These are phyloP conservation scores for Penicillium sp. DNA, from an alignment of 2,329 filamentous ascomycete species.

Conservation along the genomic window DNA sequence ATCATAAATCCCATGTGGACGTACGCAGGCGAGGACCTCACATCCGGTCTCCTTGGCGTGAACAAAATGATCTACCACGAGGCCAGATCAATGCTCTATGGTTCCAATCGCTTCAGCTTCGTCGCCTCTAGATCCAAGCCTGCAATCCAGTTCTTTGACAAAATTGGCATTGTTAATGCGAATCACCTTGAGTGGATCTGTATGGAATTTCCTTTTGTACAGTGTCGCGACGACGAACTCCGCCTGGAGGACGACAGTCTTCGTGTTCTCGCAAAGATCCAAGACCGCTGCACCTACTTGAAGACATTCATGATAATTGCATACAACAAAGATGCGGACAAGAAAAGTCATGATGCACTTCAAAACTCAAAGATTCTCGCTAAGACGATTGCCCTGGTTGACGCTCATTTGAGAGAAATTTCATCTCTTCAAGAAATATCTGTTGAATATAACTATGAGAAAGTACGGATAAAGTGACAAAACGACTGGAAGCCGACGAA, in stretches of 20 bases:
- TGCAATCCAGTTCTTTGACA: background rate
- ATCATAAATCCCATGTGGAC: no score
- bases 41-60: background rate
- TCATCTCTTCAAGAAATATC: background rate
- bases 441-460: no score
- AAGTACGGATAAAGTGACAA: no score
- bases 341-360: no score
- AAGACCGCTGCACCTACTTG: background rate
- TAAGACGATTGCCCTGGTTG: background rate
- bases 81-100: slow-evolving; percentile 2
- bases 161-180: background rate
- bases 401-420: background rate
- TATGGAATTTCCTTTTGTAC: slow-evolving; percentile 1
- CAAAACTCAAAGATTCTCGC: background rate
- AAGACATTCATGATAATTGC: background rate
- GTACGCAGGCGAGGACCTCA: no score
- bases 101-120: slow-evolving; percentile 2
- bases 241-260: background rate
- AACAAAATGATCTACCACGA: slow-evolving; percentile 1
- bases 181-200: slow-evolving; percentile 1
- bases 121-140: background rate
- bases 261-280: background rate
- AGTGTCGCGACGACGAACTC: background rate
- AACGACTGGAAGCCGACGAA: no score
- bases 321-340: background rate